Evolutionary conservation across 257 asterid genomes (phyloP), one percentile per base, ranked within the genome.

Genomic region (Agastache rugosa): DNA sequence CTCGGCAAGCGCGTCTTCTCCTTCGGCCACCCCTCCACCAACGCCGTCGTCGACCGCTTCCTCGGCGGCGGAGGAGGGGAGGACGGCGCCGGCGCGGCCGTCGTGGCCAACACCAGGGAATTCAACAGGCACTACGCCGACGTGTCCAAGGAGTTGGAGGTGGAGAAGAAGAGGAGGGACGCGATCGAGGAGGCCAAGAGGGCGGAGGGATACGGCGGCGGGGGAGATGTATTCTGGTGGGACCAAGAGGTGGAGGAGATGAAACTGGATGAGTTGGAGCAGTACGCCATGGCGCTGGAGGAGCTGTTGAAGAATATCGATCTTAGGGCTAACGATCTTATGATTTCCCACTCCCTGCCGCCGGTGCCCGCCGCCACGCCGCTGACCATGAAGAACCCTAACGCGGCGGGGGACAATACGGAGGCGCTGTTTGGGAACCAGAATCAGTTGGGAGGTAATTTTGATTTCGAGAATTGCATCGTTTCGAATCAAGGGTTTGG

Each of bases 241-340:
- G 17, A 65, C 1, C 67, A 65, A 27, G 76, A 8, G 1, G 81
- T 85, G 72, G 85, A 78, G 0, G 80, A 65, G 44, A 16, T 75
- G 75, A 84, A 44, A 1, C 1, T 77, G 73, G 85, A 82, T 17
- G 89, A 85, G 59, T 6, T 85, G 69, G 84, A 82, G 74, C 67
- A 78, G 79, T 85, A 69, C 79, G 65, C 31, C 56, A 53, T 68
- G 75, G 84, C 87, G 58, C 11, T 85, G 69, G 89, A 80, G 10
- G 87, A 78, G 48, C 55, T 85, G 53, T 9, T 54, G 20, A 78
- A 73, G 79, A 83, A 74, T 0, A 67, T 82, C 0, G 62, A 71
- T 1, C 19, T 67, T 58, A 77, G 78, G 48, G 86, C 85, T 0
- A 72, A 79, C 7, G 86, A 74, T 19, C 37, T 71, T 5, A 67